Base-by-base conservation (phyloP, 1,284 basidiomycete genomes). In the Ustilago vetiveriae region DNA sequence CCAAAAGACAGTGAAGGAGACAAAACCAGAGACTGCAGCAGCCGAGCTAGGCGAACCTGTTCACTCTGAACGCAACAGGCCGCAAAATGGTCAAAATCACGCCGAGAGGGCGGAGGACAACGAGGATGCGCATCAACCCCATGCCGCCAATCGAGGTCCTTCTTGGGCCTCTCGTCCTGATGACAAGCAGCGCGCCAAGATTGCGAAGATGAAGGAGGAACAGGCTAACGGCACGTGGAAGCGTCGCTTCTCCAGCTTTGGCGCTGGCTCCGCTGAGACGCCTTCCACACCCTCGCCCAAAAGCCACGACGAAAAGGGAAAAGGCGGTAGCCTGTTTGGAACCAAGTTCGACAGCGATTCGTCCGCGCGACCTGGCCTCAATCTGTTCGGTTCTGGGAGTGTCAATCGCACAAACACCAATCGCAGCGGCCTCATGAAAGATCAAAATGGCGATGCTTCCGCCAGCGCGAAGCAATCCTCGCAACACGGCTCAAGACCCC, bases 121-220 rank as follows among this genome's bases (percentile, higher is more conserved):
- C 44, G 19, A 36, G 11, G 42, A 57, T 22, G 66, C 59, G 0
- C 59, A 69, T 44, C 66, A 63, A 29, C 23, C 40, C 6, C 62
- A 66, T 21, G 57, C 56, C 13, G 68, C 65, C 44, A 48, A 70
- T 14, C 62, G 70, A 16, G 74, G 75, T 37, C 73, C 75, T 11
- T 67, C 67, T 1, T 76, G 73, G 73, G 75, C 73, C 8, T 69
- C 64, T 11, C 64, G 73, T 32, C 75, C 75, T 2, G 62, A 75
- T 36, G 70, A 75, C 33, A 58, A 44, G 44, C 75, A 76, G 35
- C 65, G 75, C 26, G 60, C 68, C 41, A 75, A 74, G 42, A 66
- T 76, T 21, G 69, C 63, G 46, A 70, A 72, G 39, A 57, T 66
- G 59, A 74, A 70, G 39, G 68, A 72, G 19, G 55, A 70, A 32